Evolutionary conservation across 106 monocot species (phyloP).

Genomic region (Dioscorea alata): DNA sequence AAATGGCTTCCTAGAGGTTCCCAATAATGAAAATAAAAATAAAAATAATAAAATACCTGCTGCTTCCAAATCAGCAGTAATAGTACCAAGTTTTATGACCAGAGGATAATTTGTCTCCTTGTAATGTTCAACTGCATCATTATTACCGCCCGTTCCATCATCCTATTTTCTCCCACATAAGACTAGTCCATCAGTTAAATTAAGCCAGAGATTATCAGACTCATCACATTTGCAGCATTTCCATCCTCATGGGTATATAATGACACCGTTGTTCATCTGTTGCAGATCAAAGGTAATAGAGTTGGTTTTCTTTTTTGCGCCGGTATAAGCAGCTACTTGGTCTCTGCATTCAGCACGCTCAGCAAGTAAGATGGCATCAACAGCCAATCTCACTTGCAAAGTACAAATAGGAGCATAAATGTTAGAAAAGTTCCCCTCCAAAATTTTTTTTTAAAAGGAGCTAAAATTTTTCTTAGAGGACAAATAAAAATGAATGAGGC

Average conservation of each 20-base stretch:
- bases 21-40: too few species aligned
- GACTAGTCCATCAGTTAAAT: constrained; percentile 94
- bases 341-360: constrained; percentile 83
- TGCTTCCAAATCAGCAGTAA: constrained; percentile 81
- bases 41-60: constrained; percentile 68
- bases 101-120: constrained; percentile 82
- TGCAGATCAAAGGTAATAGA: constrained; percentile 70
- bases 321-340: constrained; percentile 82
- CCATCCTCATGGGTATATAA: constrained; percentile 89
- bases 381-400: constrained; percentile 85
- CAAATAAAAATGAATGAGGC: too few species aligned
- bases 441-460: too few species aligned
- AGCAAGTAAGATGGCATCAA: constrained; percentile 65
- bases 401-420: not conserved
- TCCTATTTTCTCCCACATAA: constrained; percentile 85
- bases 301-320: constrained; percentile 78
- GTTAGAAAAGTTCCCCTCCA: not conserved
- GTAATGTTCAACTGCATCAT: constrained; percentile 89
- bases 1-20: not conserved
- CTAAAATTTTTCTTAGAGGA: too few species aligned
- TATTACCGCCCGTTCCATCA: constrained; percentile 98
- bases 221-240: constrained; percentile 93
- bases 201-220: constrained; percentile 93
- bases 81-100: constrained; percentile 94
- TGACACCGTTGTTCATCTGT: constrained; percentile 65